These are phyloP conservation scores for Coemansia pectinata DNA, from an alignment of 192 early-diverging fungal species.

Conservation along the genomic window DNA sequence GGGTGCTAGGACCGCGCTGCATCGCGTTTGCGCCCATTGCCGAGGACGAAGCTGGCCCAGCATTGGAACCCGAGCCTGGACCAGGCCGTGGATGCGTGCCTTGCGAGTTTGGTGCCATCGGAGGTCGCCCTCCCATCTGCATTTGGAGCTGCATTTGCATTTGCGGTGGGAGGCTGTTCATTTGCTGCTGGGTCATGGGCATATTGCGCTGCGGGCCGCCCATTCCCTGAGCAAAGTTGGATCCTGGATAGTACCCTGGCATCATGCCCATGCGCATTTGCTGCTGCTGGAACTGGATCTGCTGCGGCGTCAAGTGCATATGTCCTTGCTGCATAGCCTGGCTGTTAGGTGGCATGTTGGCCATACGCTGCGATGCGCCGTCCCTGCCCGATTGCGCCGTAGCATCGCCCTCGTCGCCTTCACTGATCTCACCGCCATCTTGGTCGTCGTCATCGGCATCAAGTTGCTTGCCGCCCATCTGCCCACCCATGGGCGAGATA, in stretches of 20 bases:
- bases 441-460: conserved; percentile 6
- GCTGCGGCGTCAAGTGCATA: conserved; percentile 30
- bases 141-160: conserved; percentile 53
- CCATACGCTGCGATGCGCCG: background rate
- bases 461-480: conserved; percentile 2
- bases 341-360: conserved; percentile 6
- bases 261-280: conserved; percentile 45
- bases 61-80: background rate
- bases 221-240: conserved; percentile 27
- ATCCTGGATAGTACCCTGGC: conserved; percentile 29
- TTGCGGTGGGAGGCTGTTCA: conserved; percentile 18
- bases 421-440: background rate
- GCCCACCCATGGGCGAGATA: background rate
- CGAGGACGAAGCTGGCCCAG: background rate
- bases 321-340: conserved; percentile 10
- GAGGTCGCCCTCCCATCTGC: conserved; percentile 39
- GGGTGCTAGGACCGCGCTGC: conserved; percentile 7
- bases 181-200: conserved; percentile 36
- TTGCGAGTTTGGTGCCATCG: conserved; percentile 29
- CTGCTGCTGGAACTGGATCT: conserved; percentile 27
- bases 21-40: conserved; percentile 3
- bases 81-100: conserved; percentile 23
- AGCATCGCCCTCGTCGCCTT: conserved; percentile 13
- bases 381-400: conserved; percentile 9
- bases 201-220: conserved; percentile 44